A percentile compares a stretch with the other conserved stretches of the same genome.
Conservation (phyloP, 2,329 filamentous ascomycete species). For the Kalmusia sp. region DNA sequence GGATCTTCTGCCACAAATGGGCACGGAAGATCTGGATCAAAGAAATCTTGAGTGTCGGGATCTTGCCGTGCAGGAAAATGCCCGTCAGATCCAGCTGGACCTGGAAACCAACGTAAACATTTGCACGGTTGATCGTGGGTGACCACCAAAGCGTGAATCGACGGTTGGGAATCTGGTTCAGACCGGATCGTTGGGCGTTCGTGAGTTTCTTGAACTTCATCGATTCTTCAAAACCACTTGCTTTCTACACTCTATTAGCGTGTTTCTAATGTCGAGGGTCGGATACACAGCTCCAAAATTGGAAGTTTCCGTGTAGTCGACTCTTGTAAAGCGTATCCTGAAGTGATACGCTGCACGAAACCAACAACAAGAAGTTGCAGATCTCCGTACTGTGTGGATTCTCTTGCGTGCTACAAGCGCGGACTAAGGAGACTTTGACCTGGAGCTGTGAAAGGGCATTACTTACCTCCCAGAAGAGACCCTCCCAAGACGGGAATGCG, state of each 20-base stretch:
- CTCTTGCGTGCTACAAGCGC: too few species aligned
- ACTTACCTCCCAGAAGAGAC: slow-evolving; percentile 78
- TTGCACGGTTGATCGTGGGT: slow-evolving; percentile 86
- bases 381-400: too few species aligned
- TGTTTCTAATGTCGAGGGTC: too few species aligned
- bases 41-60: slow-evolving; percentile 96
- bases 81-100: slow-evolving; percentile 97
- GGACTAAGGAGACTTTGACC: background rate
- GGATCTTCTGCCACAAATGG: slow-evolving; percentile 99
- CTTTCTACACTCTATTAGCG: slow-evolving; percentile 7
- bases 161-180: slow-evolving; percentile 98
- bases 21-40: slow-evolving; percentile 99
- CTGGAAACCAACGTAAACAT: slow-evolving; percentile 99
- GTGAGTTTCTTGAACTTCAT: slow-evolving; percentile 99
- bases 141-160: slow-evolving; percentile 99
- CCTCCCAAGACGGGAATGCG: slow-evolving; percentile 96
- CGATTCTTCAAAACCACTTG: slow-evolving; percentile 47
- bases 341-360: too few species aligned
- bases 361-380: too few species aligned
- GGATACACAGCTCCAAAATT: too few species aligned
- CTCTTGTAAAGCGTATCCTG: too few species aligned
- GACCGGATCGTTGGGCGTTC: slow-evolving; percentile 93
- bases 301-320: too few species aligned
- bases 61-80: slow-evolving; percentile 99
- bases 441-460: background rate